Percentiles rank a stretch among this genome's conserved stretches.
Conservation (phyloP, 129 eudicot species). For the Gnaphalium uliginosum region DNA sequence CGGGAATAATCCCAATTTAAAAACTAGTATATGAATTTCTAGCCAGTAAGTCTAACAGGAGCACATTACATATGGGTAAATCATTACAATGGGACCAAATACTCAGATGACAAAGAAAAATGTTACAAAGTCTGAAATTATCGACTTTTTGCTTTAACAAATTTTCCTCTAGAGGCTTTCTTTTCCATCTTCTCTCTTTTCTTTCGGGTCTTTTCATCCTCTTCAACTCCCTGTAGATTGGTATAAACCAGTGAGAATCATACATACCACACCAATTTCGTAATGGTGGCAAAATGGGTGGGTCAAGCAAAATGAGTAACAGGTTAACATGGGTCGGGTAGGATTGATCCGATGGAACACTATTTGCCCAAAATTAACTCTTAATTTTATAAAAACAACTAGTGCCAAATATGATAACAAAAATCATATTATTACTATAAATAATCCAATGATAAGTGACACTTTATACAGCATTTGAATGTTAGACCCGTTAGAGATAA, state of each 20-base stretch:
- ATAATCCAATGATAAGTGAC: neutral
- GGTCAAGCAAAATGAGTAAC: neutral
- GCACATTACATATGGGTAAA: constrained; percentile 2
- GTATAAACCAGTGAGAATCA: constrained; percentile 9
- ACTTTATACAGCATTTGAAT: neutral
- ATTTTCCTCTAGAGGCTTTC: constrained; percentile 77
- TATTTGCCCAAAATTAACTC: neutral
- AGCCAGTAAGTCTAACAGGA: constrained; percentile 7
- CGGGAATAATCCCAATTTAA: neutral
- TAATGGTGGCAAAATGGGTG: neutral
- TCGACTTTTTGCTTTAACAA: constrained; percentile 63
- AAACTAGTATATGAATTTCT: neutral
- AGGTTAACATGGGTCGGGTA: neutral
- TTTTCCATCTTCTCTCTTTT: constrained; percentile 94
- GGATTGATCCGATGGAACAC: neutral
- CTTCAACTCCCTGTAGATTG: constrained; percentile 61
- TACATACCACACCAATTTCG: neutral
- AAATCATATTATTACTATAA: neutral
- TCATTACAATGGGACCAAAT: constrained; percentile 17
- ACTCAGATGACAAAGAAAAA: constrained; percentile 16
- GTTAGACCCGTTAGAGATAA: neutral
- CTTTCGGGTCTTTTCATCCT: constrained; percentile 85
- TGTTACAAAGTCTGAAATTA: constrained; percentile 13
- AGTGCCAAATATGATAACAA: neutral
- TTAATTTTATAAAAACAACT: neutral